Conservation (phyloP, 306 rosid species). For the Benincasa hispida region DNA sequence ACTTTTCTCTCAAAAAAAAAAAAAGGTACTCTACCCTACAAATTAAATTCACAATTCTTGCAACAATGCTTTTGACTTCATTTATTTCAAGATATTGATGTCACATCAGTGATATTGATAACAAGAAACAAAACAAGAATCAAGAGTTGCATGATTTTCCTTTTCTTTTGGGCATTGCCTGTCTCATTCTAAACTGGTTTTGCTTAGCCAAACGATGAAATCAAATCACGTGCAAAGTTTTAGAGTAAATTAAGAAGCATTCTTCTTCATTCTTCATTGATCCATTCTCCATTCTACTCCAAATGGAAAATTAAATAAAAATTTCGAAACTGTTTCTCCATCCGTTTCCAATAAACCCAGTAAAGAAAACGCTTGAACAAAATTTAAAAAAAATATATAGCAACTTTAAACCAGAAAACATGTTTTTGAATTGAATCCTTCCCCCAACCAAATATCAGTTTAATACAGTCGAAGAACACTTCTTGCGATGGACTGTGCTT, state of each 20-base stretch:
- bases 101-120: slow-evolving; percentile 1
- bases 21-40: background rate
- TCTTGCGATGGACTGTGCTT: slow-evolving; percentile 89
- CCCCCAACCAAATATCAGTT: slow-evolving; percentile 4
- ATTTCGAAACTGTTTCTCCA: slow-evolving; percentile 10
- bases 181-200: background rate
- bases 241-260: slow-evolving; percentile 34
- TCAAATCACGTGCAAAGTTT: background rate
- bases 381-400: slow-evolving; percentile 1
- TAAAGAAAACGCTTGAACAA: background rate
- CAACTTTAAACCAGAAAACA: background rate
- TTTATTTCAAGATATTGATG: background rate
- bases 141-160: background rate
- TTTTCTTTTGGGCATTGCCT: background rate
- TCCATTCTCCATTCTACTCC: slow-evolving; percentile 14
- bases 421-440: slow-evolving; percentile 1
- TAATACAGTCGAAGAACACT: slow-evolving; percentile 81
- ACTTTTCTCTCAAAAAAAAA: background rate
- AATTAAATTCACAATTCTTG: background rate
- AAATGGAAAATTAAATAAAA: slow-evolving; percentile 21
- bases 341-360: slow-evolving; percentile 13
- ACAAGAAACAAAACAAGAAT: background rate
- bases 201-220: background rate
- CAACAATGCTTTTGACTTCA: background rate
- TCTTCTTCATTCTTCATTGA: background rate